Evolutionary conservation across 305 asterid genomes (phyloP), one percentile per base, ranked within the genome.

Genomic region (Galium porrigens): DNA sequence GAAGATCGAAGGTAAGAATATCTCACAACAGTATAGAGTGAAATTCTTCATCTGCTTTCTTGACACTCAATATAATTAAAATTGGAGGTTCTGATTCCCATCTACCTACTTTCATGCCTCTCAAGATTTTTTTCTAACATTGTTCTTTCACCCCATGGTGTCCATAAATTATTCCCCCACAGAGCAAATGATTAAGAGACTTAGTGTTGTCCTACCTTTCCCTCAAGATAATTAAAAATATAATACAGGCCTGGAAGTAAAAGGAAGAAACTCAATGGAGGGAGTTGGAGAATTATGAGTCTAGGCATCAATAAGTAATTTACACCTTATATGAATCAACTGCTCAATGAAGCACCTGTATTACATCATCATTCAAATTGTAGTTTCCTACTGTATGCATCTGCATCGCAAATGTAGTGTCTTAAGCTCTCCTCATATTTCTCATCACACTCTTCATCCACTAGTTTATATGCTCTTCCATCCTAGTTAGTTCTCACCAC

Each of bases 1-100:
- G 94, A 80, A 80, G 75, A 86, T 89, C 62, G 96, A 89, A 85
- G 96, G 96, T 86, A 78, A 76, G 79, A 66, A 57, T 65, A 59
- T 33, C 63, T 55, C 25, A 11, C 39, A 29, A 14, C n/a, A 18
- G 41, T 22, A 58, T 29, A 20, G 17, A 57, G 30, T 33, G 8
- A 33, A 61, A 44, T 42, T 32, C 52, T 46, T 15, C 53, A 46
- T 46, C 53, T 1, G 53, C 20, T 46, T 46, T 46, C 53, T n/a
- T 46, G 53, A n/a, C 22, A 15, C 53, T 11, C 51, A 12, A 42
- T 42, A 42, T 42, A 15, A 10, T 42, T 2, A 10, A 4, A 10
- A n/a, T 42, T 42, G 48, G 6, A n/a, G 41, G 39, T 8, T 22
- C 42, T 17, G 39, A 51, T 12, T 29, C n/a, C 6, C 9, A 22